phyloP scores from a whole-genome alignment of 2,329 filamentous ascomycete genomes.

The Fusarium coicis region DNA sequence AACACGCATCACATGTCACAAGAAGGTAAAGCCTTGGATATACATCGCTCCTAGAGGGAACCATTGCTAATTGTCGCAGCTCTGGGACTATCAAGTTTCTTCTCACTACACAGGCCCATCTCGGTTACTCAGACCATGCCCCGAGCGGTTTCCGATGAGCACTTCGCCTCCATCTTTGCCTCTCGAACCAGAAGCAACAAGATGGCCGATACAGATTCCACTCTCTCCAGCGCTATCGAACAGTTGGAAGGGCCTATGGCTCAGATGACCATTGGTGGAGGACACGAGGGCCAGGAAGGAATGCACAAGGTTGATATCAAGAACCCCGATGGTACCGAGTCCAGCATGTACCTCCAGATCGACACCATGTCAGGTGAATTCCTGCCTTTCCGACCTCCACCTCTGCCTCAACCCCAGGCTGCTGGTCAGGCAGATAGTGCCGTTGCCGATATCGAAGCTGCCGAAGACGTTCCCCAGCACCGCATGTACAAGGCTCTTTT shows the following conservation, averaged over 20 bases:
- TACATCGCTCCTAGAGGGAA: too few relatives aligned
- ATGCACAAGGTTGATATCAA: constrained; percentile 63
- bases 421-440: constrained; percentile 52
- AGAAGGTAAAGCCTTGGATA: constrained; percentile 61
- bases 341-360: constrained; percentile 72
- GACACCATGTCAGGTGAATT: constrained; percentile 77
- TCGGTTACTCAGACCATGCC: constrained; percentile 87
- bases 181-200: constrained; percentile 60
- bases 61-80: constrained; percentile 63
- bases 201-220: constrained; percentile 73
- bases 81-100: constrained; percentile 89
- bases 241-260: constrained; percentile 69
- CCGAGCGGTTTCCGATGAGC: constrained; percentile 74
- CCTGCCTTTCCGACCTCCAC: constrained; percentile 86
- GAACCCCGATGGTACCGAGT: constrained; percentile 66
- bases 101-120: constrained; percentile 94
- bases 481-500: constrained; percentile 72
- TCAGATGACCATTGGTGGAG: constrained; percentile 58
- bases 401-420: constrained; percentile 73
- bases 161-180: constrained; percentile 87
- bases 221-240: constrained; percentile 69
- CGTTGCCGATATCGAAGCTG: constrained; percentile 46
- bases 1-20: constrained; percentile 78
- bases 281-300: constrained; percentile 57
- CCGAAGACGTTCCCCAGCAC: constrained; percentile 56